Percentiles rank a stretch among this genome's conserved stretches.
phyloP scores from a whole-genome alignment of 192 early-diverging fungal genomes.

The Coemansia aciculifera region DNA sequence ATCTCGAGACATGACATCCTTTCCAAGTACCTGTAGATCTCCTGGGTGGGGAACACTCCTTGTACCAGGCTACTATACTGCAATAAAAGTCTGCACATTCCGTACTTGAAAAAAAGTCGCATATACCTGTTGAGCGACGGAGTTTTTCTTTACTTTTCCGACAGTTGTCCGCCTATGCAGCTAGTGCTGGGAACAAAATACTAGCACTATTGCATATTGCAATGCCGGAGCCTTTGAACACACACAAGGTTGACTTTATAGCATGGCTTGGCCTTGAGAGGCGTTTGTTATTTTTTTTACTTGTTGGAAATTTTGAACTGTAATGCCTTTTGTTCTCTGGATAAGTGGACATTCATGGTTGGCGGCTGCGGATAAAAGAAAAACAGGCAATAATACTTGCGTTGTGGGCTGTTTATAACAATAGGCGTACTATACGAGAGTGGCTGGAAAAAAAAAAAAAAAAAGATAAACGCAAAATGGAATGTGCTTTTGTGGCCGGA shows the following conservation, averaged over 20 bases:
- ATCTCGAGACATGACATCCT: not conserved
- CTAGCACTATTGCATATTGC: not conserved
- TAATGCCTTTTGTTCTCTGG: not conserved
- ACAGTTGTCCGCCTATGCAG: not conserved
- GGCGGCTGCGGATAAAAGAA: not conserved
- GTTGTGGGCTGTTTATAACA: not conserved
- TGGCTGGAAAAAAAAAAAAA: not conserved
- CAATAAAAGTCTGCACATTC: not conserved
- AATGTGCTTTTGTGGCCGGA: not conserved
- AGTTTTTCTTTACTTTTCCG: not conserved
- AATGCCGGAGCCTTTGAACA: not conserved
- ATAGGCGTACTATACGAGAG: not conserved
- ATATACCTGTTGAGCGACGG: not conserved
- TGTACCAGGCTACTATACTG: not conserved
- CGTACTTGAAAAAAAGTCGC: not conserved
- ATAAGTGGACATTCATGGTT: not conserved
- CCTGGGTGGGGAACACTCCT: not conserved
- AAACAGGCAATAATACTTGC: not conserved
- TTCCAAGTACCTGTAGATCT: not conserved
- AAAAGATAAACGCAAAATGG: no score
- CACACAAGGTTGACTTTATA: slow-evolving; percentile 4
- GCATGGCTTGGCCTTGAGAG: not conserved
- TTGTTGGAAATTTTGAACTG: not conserved
- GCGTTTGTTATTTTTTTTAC: not conserved
- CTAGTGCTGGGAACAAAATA: not conserved